Evolutionary conservation across 352 stramenopile genomes (phyloP).

Genomic region (Pelagophyceae sp.): DNA sequence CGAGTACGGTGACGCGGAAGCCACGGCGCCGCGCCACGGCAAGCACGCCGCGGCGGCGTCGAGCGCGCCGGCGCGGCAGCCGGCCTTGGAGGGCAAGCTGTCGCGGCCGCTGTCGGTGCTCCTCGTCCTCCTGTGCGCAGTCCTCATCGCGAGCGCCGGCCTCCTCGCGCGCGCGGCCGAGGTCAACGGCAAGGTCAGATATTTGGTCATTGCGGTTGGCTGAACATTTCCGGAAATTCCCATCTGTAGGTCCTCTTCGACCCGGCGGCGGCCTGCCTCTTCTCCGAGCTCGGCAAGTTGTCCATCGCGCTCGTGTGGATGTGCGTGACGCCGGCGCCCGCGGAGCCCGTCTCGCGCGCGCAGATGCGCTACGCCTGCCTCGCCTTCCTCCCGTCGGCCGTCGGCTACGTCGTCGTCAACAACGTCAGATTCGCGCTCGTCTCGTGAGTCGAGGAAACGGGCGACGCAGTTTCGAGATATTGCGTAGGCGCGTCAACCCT

Average conservation of each 20-base stretch:
- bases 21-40: no score
- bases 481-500: background rate
- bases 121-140: background rate
- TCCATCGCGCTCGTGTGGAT: background rate
- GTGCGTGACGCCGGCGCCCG: no score
- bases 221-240: no score
- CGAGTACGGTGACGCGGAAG: background rate
- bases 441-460: no score
- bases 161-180: background rate
- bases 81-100: background rate
- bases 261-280: background rate
- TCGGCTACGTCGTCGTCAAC: constrained; percentile 11
- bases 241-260: no score
- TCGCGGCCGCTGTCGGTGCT: background rate
- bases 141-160: background rate
- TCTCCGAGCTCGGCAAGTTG: background rate
- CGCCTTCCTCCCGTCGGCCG: background rate
- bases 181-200: background rate
- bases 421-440: background rate
- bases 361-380: background rate
- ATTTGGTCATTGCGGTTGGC: no score
- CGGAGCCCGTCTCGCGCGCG: background rate
- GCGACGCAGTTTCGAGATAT: no score
- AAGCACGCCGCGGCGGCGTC: background rate
- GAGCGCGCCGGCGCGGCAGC: background rate